Evolutionary conservation across 169 alveolate species (phyloP).

Genomic region (Pseudocohnilembus persalinus): DNA sequence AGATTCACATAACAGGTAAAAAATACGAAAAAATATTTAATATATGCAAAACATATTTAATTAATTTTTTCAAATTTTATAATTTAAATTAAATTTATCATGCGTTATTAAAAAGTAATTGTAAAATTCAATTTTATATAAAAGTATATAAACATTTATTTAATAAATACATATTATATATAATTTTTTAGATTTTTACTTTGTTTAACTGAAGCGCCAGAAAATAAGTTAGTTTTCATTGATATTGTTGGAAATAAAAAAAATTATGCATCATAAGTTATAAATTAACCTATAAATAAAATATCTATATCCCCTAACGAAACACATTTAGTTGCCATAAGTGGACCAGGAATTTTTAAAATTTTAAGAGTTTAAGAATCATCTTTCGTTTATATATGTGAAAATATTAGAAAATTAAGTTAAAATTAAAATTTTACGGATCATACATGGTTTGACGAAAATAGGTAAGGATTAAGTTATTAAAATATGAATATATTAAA

Average conservation of each 20-base stretch:
- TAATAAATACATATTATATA: too few species aligned
- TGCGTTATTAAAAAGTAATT: too few species aligned
- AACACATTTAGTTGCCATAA: constrained; percentile 61
- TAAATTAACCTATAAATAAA: constrained; percentile 40
- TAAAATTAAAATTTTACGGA: constrained; percentile 58
- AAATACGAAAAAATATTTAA: neutral
- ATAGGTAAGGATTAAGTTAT: constrained; percentile 5
- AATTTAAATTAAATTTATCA: too few species aligned
- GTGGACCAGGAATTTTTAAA: constrained; percentile 64
- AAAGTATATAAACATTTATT: too few species aligned
- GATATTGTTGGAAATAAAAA: constrained; percentile 38
- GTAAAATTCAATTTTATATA: too few species aligned
- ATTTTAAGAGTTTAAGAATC: constrained; percentile 65
- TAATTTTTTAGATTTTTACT: constrained; percentile 28
- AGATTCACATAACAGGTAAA: constrained; percentile 23
- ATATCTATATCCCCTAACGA: constrained; percentile 67
- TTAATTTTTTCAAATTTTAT: neutral
- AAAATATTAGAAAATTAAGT: constrained; percentile 47
- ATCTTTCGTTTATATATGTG: constrained; percentile 60
- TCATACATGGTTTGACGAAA: constrained; percentile 71
- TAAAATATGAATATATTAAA: too few species aligned
- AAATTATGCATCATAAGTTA: constrained; percentile 28
- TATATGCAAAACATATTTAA: neutral
- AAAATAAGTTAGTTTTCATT: constrained; percentile 31
- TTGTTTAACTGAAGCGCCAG: constrained; percentile 45